Evolutionary conservation across 2,329 filamentous ascomycete species (phyloP).

Genomic region (Apiospora pterosperma): DNA sequence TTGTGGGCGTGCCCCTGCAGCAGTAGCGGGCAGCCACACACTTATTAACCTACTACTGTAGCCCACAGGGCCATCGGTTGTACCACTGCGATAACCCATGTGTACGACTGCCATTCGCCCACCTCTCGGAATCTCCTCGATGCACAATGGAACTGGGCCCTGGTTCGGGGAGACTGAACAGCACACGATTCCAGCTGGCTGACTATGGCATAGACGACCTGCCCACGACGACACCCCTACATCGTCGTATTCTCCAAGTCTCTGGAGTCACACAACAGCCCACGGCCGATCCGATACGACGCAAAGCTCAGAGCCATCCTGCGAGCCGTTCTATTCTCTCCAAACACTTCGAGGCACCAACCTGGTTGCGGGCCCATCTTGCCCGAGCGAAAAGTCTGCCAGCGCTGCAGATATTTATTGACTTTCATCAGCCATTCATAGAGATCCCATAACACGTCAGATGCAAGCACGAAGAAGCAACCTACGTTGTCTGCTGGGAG

Average conservation of each 20-base stretch:
- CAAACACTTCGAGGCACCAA: background rate
- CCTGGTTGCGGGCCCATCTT: background rate
- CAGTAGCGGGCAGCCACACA: background rate
- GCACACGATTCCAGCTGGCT: background rate
- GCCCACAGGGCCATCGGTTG: no score
- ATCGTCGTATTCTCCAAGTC: background rate
- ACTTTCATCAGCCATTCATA: background rate
- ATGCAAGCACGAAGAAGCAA: background rate
- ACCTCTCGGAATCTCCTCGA: background rate
- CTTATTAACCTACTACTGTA: background rate
- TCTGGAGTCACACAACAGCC: background rate
- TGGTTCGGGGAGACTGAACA: background rate
- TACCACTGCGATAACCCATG: background rate
- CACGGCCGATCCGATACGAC: background rate
- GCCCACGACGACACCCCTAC: no score
- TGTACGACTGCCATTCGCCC: background rate
- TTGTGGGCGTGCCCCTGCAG: background rate
- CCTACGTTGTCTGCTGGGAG: background rate
- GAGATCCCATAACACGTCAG: no score
- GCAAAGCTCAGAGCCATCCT: background rate
- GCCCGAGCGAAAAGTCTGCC: background rate
- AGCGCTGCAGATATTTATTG: background rate
- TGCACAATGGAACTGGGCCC: background rate
- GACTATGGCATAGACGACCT: background rate
- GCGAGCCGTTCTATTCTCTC: background rate